phyloP scores from a whole-genome alignment of 331 rosid species.

The Acacia concinna region DNA sequence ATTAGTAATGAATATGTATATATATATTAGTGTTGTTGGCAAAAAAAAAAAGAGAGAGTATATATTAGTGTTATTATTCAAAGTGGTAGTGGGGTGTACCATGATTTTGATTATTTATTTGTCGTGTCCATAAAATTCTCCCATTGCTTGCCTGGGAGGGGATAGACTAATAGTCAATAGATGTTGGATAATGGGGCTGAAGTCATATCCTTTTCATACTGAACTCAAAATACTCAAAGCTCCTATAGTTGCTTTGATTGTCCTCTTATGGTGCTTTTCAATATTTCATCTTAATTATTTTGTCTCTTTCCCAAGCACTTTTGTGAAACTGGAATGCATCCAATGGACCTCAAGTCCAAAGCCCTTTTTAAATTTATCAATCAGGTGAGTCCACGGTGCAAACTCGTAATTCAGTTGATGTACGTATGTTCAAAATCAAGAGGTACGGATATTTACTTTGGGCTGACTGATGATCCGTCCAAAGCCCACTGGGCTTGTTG shows the following conservation, averaged over 20 bases:
- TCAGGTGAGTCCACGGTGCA: neutral
- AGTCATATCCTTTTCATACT: constrained; percentile 22
- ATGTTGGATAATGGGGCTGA: constrained; percentile 6
- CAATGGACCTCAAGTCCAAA: neutral
- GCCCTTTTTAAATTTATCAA: neutral
- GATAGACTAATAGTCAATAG: neutral
- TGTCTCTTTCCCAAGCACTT: neutral
- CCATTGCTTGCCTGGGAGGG: constrained; percentile 31
- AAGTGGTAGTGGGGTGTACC: neutral
- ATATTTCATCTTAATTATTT: neutral
- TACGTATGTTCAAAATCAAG: no score
- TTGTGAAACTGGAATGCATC: neutral
- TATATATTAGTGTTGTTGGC: no score
- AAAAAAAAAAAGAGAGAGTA: no score
- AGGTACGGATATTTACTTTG: neutral
- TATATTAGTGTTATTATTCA: constrained; percentile 1
- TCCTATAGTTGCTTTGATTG: constrained; percentile 1
- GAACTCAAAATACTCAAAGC: neutral
- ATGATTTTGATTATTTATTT: constrained; percentile 29
- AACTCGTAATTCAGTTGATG: neutral
- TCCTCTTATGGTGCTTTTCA: constrained; percentile 5
- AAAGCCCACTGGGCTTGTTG: neutral
- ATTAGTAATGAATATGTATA: neutral
- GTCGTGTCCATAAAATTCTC: constrained; percentile 18
- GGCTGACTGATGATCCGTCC: neutral